These are phyloP conservation scores for Trametes punicea DNA, from an alignment of 768 basidiomycete genomes.

Conservation along the genomic window DNA sequence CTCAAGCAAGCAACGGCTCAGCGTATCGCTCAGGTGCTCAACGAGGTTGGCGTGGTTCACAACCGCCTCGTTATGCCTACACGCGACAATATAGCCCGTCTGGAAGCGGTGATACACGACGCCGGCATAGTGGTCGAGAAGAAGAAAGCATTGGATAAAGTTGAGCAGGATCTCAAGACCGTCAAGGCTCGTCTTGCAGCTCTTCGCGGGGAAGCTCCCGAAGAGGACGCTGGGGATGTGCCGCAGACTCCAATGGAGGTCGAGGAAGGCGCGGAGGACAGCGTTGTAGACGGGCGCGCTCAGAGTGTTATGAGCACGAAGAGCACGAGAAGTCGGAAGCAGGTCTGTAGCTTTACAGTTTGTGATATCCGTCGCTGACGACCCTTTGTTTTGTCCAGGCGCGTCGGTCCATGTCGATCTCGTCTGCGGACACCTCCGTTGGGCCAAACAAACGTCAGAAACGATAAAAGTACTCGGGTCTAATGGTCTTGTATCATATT, in stretches of 20 bases:
- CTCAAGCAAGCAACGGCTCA: conserved; percentile 73
- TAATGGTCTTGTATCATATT: background rate
- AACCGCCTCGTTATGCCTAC: conserved; percentile 94
- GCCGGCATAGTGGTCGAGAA: conserved; percentile 77
- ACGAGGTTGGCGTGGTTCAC: conserved; percentile 71
- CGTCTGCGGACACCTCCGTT: conserved; percentile 67
- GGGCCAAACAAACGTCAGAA: conserved; percentile 19
- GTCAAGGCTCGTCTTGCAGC: conserved; percentile 51
- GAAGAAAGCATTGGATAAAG: conserved; percentile 82
- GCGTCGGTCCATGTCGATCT: conserved; percentile 68
- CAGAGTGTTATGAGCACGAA: conserved; percentile 52
- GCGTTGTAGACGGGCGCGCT: conserved; percentile 50
- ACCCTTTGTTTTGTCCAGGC: conserved; percentile 32
- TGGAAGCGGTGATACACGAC: conserved; percentile 73
- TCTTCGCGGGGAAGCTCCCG: conserved; percentile 32
- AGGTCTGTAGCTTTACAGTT: conserved; percentile 39
- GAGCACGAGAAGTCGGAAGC: conserved; percentile 50
- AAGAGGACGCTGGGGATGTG: conserved; percentile 37
- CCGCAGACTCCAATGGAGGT: conserved; percentile 48
- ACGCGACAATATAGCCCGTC: conserved; percentile 65
- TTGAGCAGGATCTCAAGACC: conserved; percentile 81
- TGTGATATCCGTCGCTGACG: background rate
- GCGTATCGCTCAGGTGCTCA: conserved; percentile 72
- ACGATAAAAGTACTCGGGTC: background rate
- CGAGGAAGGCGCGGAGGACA: conserved; percentile 38